Conservation (phyloP, 1,139 yeast genomes). For the Cylindricascospora bacillispora region DNA sequence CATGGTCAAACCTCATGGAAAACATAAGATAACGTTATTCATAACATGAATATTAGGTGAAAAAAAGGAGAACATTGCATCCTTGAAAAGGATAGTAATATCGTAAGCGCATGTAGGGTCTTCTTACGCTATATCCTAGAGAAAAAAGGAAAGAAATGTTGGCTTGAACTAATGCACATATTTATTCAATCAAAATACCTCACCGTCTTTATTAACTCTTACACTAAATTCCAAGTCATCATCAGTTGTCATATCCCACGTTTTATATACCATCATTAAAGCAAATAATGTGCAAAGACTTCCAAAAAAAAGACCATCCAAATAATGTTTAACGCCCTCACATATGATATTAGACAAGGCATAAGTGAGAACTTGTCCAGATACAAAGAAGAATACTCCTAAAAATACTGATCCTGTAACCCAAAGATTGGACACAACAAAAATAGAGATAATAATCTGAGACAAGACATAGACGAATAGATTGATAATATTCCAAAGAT, state of each 20-base stretch:
- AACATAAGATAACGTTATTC: too few species aligned
- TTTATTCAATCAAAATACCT: too few species aligned
- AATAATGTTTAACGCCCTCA: slow-evolving; percentile 61
- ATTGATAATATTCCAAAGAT: slow-evolving; percentile 56
- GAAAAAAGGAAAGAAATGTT: too few species aligned
- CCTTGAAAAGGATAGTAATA: too few species aligned
- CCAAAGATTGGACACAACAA: slow-evolving; percentile 70
- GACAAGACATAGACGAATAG: slow-evolving; percentile 50
- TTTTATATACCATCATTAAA: slow-evolving; percentile 88
- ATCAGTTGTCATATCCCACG: slow-evolving; percentile 93
- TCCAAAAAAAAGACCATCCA: slow-evolving; percentile 84
- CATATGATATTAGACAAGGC: slow-evolving; percentile 59
- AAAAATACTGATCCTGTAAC: slow-evolving; percentile 69
- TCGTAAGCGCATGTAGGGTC: too few species aligned
- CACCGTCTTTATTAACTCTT: slow-evolving; percentile 27
- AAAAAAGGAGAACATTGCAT: too few species aligned
- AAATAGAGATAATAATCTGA: slow-evolving; percentile 57
- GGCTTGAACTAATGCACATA: too few species aligned
- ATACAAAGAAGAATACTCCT: slow-evolving; percentile 61
- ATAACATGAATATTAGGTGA: too few species aligned
- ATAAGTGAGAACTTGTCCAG: slow-evolving; percentile 66
- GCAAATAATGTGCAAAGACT: slow-evolving; percentile 68
- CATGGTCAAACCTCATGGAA: too few species aligned
- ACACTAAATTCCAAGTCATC: slow-evolving; percentile 92
- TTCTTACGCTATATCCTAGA: too few species aligned